A percentile compares a stretch with the other conserved stretches of the same genome.
Evolutionary conservation across 495 filamentous ascomycete species (phyloP).

Genomic region (Parmelia sp.): DNA sequence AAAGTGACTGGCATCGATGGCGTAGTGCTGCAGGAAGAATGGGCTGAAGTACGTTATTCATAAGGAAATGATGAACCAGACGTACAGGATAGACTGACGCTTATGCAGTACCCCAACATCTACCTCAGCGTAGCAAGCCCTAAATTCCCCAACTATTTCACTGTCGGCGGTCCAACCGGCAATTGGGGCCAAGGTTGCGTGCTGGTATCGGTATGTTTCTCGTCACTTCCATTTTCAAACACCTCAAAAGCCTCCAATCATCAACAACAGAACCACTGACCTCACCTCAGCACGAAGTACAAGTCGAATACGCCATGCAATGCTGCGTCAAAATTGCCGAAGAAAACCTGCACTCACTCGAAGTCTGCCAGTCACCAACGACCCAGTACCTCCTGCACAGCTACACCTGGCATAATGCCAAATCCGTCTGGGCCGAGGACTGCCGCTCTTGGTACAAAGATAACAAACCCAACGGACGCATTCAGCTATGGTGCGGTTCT

Average conservation of each 20-base stretch:
- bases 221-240: background rate
- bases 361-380: background rate
- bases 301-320: background rate
- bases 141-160: background rate
- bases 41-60: background rate
- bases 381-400: background rate
- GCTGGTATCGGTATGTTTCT: too few relatives aligned
- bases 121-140: background rate
- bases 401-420: background rate
- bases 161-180: background rate
- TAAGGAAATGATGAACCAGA: background rate
- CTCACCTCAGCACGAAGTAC: background rate
- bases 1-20: background rate
- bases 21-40: background rate
- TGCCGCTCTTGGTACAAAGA: background rate
- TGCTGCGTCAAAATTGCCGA: background rate
- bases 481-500: background rate
- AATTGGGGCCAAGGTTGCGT: too few relatives aligned
- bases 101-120: background rate
- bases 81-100: background rate
- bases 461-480: background rate
- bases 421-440: slow-evolving; percentile 1
- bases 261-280: background rate
- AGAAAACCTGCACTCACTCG: background rate
- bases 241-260: background rate